These are phyloP conservation scores for Alternaria gansuensis DNA, from an alignment of 2,329 filamentous ascomycete species.

Conservation along the genomic window DNA sequence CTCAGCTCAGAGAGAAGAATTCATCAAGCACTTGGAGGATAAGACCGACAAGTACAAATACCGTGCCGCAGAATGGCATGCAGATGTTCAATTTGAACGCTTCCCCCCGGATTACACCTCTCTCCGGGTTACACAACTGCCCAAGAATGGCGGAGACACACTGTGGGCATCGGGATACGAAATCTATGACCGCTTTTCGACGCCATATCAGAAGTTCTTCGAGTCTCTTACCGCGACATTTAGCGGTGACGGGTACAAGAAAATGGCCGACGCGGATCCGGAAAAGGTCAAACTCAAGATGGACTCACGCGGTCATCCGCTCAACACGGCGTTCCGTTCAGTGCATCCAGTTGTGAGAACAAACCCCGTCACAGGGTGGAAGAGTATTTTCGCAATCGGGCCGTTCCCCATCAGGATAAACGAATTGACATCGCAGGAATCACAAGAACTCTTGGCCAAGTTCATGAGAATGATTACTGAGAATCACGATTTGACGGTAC, in stretches of 20 bases:
- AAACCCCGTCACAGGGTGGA: conserved; percentile 48
- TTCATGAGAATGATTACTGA: conserved; percentile 36
- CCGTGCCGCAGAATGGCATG: conserved; percentile 62
- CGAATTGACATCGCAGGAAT: conserved; percentile 49
- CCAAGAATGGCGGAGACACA: conserved; percentile 52
- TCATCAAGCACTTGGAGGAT: conserved; percentile 40
- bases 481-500: conserved; percentile 54
- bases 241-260: conserved; percentile 30
- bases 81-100: conserved; percentile 72
- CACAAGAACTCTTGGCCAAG: conserved; percentile 17
- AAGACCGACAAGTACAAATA: too few species aligned
- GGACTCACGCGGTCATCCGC: conserved; percentile 31
- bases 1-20: conserved; percentile 40
- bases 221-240: conserved; percentile 40
- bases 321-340: conserved; percentile 36
- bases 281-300: too few species aligned
- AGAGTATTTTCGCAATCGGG: conserved; percentile 42
- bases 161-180: conserved; percentile 58
- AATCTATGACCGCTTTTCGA: conserved; percentile 44
- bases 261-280: too few species aligned
- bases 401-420: conserved; percentile 49
- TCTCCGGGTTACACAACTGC: conserved; percentile 58
- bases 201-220: conserved; percentile 34
- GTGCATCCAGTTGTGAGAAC: conserved; percentile 45
- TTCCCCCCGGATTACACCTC: conserved; percentile 70